Evolutionary conservation across 2,329 filamentous ascomycete species (phyloP), one percentile per base, ranked within the genome.

Genomic region (Xylaria sp.): DNA sequence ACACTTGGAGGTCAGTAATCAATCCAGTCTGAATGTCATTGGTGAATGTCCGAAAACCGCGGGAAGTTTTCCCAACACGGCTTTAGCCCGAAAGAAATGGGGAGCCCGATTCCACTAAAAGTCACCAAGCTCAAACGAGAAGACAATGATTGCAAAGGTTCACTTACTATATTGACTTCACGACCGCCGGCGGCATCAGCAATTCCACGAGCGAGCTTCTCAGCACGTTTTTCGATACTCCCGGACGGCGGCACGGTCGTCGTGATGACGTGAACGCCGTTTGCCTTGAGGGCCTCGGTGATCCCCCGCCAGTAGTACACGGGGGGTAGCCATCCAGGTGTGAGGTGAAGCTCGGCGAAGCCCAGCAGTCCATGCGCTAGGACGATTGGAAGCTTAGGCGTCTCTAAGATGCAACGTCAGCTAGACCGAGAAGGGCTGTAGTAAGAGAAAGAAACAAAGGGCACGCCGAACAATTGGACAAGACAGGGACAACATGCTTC

Each of bases 271-370:
- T 85, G 81, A 12, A 85, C 82, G 54, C 84, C 84, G 66, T 87
- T 86, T 8, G 84, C 83, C 7, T 74, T 78, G 54, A 91, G 82
- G 13, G 87, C 89, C 20, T 89, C 84, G 25, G 83, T 83, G 72
- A 91, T 91, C 60, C 89, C 89, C 71, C 86, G 85, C 89, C 89
- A 91, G 81, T 91, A 91, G 55, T 88, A 84, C 44, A 90, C 83
- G 1, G 85, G 78, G 0, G 88, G 88, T 2, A 90, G 80, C 73
- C 82, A 82, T 20, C 75, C 78, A 1, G 84, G 82, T 13, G 82
- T 82, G 18, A 89, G 76, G 44, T 80, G 82, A 25, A 91, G 81
- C 76, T 90, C 85, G 46, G 87, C 84, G 76, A 91, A 91, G 74
- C 89, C 89, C 61, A 91, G 81, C 58, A 91, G 82, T 65, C 89